phyloP scores from a whole-genome alignment of 2,329 filamentous ascomycete genomes.

The Chrysosporium queenslandicum region DNA sequence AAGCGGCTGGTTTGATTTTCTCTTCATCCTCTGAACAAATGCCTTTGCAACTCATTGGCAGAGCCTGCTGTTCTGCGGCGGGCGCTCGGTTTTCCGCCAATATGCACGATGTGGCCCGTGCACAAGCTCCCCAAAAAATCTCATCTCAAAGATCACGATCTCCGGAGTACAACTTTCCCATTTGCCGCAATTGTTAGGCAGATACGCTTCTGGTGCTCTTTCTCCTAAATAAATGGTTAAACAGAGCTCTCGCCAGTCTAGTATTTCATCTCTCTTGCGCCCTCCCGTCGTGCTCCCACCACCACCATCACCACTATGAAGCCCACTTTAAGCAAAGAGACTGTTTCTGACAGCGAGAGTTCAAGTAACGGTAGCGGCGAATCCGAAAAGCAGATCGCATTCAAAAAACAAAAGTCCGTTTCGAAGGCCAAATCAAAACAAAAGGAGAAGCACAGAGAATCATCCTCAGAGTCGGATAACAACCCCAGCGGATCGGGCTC shows the following conservation, averaged over 20 bases:
- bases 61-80: not conserved
- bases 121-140: slow-evolving; percentile 13
- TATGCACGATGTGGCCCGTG: slow-evolving; percentile 10
- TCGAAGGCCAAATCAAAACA: slow-evolving; percentile 14
- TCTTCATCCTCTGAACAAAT: slow-evolving; percentile 12
- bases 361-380: slow-evolving; percentile 19
- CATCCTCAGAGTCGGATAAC: not conserved
- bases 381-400: slow-evolving; percentile 13
- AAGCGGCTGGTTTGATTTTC: slow-evolving; percentile 12
- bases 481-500: slow-evolving; percentile 2
- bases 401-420: slow-evolving; percentile 15
- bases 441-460: not conserved
- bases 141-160: not conserved
- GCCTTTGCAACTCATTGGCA: not conserved
- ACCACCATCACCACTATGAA: slow-evolving; percentile 4
- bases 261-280: not conserved
- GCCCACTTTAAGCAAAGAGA: slow-evolving; percentile 19
- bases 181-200: not conserved
- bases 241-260: no score
- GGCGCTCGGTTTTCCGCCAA: not conserved
- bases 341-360: slow-evolving; percentile 18
- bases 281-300: no score
- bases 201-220: no score
- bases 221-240: no score
- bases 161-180: not conserved